Percentiles rank a stretch among this genome's conserved stretches.
Conservation (phyloP, 129 eudicot species). For the Flaveria brownii region DNA sequence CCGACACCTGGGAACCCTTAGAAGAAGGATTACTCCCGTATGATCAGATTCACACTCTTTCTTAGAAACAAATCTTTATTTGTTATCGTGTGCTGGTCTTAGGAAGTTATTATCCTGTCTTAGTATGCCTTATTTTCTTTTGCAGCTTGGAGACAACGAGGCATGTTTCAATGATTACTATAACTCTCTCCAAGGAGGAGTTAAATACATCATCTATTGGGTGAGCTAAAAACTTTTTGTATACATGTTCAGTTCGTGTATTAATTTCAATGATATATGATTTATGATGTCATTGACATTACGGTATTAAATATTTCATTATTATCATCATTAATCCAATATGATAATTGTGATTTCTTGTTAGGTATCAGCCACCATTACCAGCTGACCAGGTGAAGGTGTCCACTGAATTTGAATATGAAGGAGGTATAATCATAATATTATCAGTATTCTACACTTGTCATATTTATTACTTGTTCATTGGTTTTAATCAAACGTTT, state of each 20-base stretch:
- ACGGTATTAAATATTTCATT: neutral
- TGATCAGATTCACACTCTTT: constrained; percentile 24
- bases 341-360: neutral
- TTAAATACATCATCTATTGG: constrained; percentile 62
- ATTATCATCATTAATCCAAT: neutral
- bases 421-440: constrained; percentile 63
- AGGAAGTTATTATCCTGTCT: neutral
- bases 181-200: constrained; percentile 79
- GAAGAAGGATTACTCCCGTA: constrained; percentile 99
- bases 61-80: neutral
- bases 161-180: constrained; percentile 93
- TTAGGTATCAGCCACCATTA: constrained; percentile 89
- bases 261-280: no score
- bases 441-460: neutral
- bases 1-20: constrained; percentile 97
- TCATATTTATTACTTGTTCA: neutral
- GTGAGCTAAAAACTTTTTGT: constrained; percentile 42
- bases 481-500: constrained; percentile 9
- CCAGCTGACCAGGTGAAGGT: constrained; percentile 96
- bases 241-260: neutral
- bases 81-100: neutral
- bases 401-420: constrained; percentile 67
- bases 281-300: neutral
- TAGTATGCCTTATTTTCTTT: neutral
- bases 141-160: constrained; percentile 84